Conservation (phyloP, 2,329 filamentous ascomycete genomes). For the Aspergillus tanneri region DNA sequence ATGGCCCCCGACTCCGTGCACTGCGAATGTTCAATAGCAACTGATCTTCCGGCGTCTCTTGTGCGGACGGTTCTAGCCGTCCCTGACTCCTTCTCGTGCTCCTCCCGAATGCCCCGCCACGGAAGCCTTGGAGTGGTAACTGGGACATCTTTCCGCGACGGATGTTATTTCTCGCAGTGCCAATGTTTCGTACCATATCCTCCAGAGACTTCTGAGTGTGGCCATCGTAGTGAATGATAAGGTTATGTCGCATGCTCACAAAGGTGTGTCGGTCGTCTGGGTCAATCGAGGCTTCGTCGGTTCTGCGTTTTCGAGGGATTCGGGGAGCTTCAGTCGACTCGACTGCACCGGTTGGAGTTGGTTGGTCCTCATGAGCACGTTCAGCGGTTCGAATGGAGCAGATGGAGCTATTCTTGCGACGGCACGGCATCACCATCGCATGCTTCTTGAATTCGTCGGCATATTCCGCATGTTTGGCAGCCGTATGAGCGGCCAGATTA, state of each 20-base stretch:
- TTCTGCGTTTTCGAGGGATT: constrained; percentile 37
- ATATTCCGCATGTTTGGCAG: constrained; percentile 44
- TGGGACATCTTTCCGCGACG: constrained; percentile 72
- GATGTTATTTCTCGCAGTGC: constrained; percentile 75
- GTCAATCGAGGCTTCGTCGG: constrained; percentile 34
- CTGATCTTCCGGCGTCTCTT: constrained; percentile 9
- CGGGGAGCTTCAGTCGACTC: constrained; percentile 15
- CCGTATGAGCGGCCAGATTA: constrained; percentile 42
- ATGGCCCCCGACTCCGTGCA: constrained; percentile 21
- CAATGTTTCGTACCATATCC: constrained; percentile 76
- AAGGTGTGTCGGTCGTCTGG: constrained; percentile 43
- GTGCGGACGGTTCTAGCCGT: neutral
- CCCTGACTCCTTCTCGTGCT: constrained; percentile 1
- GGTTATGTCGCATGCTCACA: constrained; percentile 70
- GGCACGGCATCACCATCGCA: constrained; percentile 29
- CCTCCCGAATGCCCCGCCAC: constrained; percentile 20
- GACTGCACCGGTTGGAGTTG: constrained; percentile 9
- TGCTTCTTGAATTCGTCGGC: constrained; percentile 43
- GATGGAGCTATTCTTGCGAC: constrained; percentile 44
- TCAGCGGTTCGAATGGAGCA: constrained; percentile 42
- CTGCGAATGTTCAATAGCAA: constrained; percentile 28
- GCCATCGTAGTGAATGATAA: constrained; percentile 90
- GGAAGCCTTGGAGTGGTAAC: constrained; percentile 29
- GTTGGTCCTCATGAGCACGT: neutral
- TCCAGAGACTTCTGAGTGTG: constrained; percentile 82